These are phyloP conservation scores for Cytospora piceicola DNA, from an alignment of 2,329 filamentous ascomycete genomes.

Conservation along the genomic window DNA sequence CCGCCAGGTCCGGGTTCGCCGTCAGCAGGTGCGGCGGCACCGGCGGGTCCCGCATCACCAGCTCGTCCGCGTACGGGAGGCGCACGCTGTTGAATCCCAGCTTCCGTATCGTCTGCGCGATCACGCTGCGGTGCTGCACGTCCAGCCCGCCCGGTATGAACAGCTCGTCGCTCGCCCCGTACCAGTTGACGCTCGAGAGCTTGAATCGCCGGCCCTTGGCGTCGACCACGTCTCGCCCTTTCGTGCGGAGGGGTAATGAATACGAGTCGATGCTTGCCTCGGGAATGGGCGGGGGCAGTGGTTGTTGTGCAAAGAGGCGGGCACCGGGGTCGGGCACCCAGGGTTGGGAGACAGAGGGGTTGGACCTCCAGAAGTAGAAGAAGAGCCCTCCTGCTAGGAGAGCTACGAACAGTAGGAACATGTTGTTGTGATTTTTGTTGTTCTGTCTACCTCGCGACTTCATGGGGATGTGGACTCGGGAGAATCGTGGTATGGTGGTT, in stretches of 20 bases:
- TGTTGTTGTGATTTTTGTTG: constrained; percentile 31
- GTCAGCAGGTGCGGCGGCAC: constrained; percentile 55
- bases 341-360: constrained; percentile 48
- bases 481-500: not conserved
- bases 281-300: constrained; percentile 50
- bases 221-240: constrained; percentile 65
- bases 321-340: constrained; percentile 56
- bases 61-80: constrained; percentile 70
- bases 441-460: constrained; percentile 25
- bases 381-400: constrained; percentile 46
- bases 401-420: constrained; percentile 45
- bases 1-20: constrained; percentile 64
- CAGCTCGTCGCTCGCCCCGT: constrained; percentile 69
- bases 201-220: constrained; percentile 60
- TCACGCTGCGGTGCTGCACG: constrained; percentile 62
- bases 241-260: constrained; percentile 60
- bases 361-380: constrained; percentile 49
- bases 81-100: constrained; percentile 74
- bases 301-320: constrained; percentile 52
- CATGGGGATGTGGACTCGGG: constrained; percentile 10
- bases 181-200: constrained; percentile 71
- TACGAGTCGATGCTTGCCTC: constrained; percentile 52
- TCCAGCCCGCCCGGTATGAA: constrained; percentile 69
- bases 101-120: constrained; percentile 61
- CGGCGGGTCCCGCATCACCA: constrained; percentile 63